These are phyloP conservation scores for Stephania yunnanensis DNA, from an alignment of 164 flowering plant genomes.

Conservation along the genomic window DNA sequence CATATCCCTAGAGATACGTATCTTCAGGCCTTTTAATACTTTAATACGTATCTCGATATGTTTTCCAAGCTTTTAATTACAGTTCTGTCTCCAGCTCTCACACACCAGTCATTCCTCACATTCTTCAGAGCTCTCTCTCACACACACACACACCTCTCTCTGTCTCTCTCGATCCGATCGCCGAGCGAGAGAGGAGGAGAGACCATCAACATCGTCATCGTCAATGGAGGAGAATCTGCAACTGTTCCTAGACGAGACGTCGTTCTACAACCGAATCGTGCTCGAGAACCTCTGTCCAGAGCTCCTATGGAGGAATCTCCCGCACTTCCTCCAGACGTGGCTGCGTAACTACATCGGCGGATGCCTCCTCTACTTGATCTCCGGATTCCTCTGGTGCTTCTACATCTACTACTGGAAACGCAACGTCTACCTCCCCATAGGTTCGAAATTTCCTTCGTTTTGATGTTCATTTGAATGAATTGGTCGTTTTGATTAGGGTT, in stretches of 20 bases:
- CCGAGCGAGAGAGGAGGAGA: neutral
- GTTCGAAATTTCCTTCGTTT: conserved; percentile 19
- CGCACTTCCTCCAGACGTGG: conserved; percentile 65
- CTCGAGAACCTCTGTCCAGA: conserved; percentile 50
- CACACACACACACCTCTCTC: neutral
- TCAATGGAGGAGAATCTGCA: conserved; percentile 33
- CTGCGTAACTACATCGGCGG: conserved; percentile 75
- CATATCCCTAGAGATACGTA: no score
- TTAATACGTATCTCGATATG: no score
- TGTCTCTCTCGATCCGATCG: neutral
- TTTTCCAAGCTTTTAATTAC: no score
- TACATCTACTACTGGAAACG: conserved; percentile 73
- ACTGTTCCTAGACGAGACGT: conserved; percentile 52
- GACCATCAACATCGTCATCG: no score
- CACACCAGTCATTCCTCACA: neutral
- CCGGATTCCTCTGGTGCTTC: conserved; percentile 77
- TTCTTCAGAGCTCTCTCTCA: neutral
- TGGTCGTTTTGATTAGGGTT: neutral
- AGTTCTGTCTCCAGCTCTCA: neutral
- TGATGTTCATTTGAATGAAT: neutral
- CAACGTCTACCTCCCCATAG: conserved; percentile 74
- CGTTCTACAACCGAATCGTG: conserved; percentile 59
- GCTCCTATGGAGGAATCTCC: conserved; percentile 42
- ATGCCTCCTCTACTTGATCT: conserved; percentile 45
- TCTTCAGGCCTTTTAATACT: no score